Evolutionary conservation across 164 flowering plant species (phyloP), one percentile per base, ranked within the genome.

Genomic region (Aristolochia contorta): DNA sequence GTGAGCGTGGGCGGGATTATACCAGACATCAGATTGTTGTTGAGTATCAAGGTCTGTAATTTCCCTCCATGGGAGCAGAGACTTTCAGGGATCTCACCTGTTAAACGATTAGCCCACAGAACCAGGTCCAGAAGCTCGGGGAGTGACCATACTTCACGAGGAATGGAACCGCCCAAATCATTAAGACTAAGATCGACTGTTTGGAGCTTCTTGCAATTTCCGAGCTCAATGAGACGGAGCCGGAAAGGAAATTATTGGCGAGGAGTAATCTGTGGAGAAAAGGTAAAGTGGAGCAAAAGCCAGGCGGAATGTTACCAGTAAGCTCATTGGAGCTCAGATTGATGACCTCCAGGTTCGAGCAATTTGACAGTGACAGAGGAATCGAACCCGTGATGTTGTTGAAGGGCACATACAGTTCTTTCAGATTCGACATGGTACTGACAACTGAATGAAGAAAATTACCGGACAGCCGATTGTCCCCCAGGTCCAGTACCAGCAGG

Each of bases 121-220:
- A 88, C 78, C 67, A 91, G 51, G 47, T 91, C 85, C 6, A 75
- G 60, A 24, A 91, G 84, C 57, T 82, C 63, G 12, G 95, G 89
- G 27, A 91, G 71, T 16, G 12, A 60, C 91, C 97, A 86, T 24
- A 91, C 62, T 53, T 75, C 75, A 0, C 7, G 18, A 1, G 97
- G 97, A 64, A 91, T 82, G 16, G 75, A 59, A 5, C 88, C 93
- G 10, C 21, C 65, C 19, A 91, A 60, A 54, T 27, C 60, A 70
- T 91, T 91, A 79, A 91, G 83, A 68, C 97, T 91, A 54, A 91
- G 76, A 69, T 87, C 97, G 54, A 91, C 65, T 0, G 78, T 59
- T 54, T 18, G 75, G 68, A 91, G 68, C 25, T 64, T 77, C 65
- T 65, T 80, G 73, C 93, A 91, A 65, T 67, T 74, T 10, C 84